Evolutionary conservation across 257 asterid species (phyloP), one percentile per base, ranked within the genome.

Genomic region (Datura wrightii): DNA sequence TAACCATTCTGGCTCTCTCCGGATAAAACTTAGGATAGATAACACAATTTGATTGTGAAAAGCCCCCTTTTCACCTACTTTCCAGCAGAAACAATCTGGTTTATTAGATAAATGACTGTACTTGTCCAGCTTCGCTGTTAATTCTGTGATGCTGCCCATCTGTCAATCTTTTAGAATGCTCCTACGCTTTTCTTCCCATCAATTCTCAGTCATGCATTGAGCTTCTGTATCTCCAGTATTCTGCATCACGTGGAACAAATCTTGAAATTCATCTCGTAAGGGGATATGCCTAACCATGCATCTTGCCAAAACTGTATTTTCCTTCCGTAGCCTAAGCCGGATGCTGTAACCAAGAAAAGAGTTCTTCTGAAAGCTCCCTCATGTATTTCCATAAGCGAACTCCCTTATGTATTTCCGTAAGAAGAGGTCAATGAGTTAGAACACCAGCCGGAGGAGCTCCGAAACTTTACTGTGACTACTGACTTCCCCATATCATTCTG

Each of bases 61-160:
- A 39, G 34, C 4, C 78, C 34, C 52, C 9, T 69, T 69, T 69
- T 39, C 14, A 5, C 50, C 48, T 2, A 42, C 34, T 69, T 69
- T 39, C 78, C 31, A 16, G 78, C 78, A 69, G 52, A 69, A 69
- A 44, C 14, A 69, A 69, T 69, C 34, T 39, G 53, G 31, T 69
- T 67, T 67, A 67, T 67, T 4, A 69, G 8, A 39, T 8, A 69
- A 39, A 39, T 69, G 34, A 9, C 15, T 18, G 53, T 69, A 7
- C 78, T 69, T 41, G 53, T 69, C 78, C 78, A 69, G 78, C 78
- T 69, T 69, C 78, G 39, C 78, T 69, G 16, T 69, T 39, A 3
- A 39, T 69, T 42, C 53, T 9, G 7, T 69, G 52, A 69, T 69
- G 78, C 34, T 69, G 52, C 53, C 78, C 24, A 1, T 69, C 78